Evolutionary conservation across 1,139 yeast genomes (phyloP), one percentile per base, ranked within the genome.

Genomic region (Yarrowia galli): DNA sequence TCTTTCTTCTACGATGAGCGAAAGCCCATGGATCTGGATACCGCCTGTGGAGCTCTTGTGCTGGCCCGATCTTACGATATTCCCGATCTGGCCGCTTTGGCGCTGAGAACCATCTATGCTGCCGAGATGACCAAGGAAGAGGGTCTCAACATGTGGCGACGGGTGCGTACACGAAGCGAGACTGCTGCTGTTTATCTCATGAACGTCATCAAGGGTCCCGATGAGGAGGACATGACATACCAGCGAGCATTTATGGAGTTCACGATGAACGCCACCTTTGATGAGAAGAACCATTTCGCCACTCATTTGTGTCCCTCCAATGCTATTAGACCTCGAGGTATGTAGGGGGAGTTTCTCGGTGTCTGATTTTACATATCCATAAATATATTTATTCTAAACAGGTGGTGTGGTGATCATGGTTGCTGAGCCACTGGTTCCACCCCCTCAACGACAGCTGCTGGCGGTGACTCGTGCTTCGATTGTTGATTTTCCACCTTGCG

Each of bases 251-350:
- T 45, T 13, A 13, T 22, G n/a, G 28, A 22, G 28, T 45, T 45
- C 13, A 13, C 48, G n/a, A 22, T 22, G 28, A 45, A 23, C 15
- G 48, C 48, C 10, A 22, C 28, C 4, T 45, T 45, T 22, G 48
- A 45, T n/a, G 48, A 45, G 28, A 20, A 45, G 51, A 46, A 23
- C 32, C 51, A 46, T 9, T 46, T 23, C 8, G 51, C 51, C 32
- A 1, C 18, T 8, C 32, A 46, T 3, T 9, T 46, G 20, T 46
- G 51, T 46, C 51, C 51, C 18, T 16, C 51, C 12, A 23, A 22
- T 15, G 48, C 48, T 13, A 16, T 25, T 5, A 9, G 20, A 5
- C 45, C 45, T 3, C 12, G 18, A n/a, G n/a, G 12, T 8, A 22
- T 45, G 48, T 22, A 22, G 15, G 1, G 6, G 36, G 36, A 6